Evolutionary conservation across 164 flowering plant genomes (phyloP).

Genomic region (Sedum album): DNA sequence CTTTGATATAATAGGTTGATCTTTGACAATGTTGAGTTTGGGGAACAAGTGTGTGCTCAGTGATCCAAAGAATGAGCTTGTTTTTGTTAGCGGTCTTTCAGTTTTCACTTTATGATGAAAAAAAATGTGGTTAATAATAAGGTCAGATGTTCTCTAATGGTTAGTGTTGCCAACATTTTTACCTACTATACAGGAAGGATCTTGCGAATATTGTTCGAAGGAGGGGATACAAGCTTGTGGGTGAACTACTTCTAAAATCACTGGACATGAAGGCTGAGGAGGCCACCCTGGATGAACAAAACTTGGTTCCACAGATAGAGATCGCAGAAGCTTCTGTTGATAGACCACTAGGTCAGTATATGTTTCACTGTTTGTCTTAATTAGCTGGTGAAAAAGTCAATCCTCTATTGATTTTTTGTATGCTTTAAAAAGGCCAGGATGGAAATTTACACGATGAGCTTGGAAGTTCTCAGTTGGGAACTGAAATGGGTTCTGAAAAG

Average conservation of each 20-base stretch:
- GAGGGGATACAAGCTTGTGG: constrained; percentile 69
- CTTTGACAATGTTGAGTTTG: too few relatives aligned
- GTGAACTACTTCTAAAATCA: constrained; percentile 35
- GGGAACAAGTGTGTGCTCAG: too few relatives aligned
- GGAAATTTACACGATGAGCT: constrained; percentile 19
- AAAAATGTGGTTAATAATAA: neutral
- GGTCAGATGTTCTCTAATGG: neutral
- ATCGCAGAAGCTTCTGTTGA: constrained; percentile 14
- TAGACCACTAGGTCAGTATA: constrained; percentile 27
- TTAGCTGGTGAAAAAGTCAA: constrained; percentile 10
- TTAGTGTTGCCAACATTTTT: neutral
- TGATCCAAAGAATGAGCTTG: too few relatives aligned
- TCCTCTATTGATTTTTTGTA: constrained; percentile 17
- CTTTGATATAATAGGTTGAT: too few relatives aligned
- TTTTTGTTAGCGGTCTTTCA: too few relatives aligned
- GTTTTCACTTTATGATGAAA: neutral
- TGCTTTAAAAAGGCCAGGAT: constrained; percentile 32
- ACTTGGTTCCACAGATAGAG: constrained; percentile 13
- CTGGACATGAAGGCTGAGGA: constrained; percentile 12
- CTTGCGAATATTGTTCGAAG: constrained; percentile 82
- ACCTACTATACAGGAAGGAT: constrained; percentile 44
- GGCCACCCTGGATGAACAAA: constrained; percentile 11
- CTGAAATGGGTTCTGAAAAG: constrained; percentile 12
- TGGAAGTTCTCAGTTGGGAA: constrained; percentile 19
- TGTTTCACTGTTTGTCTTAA: constrained; percentile 8